These are phyloP conservation scores for Aspergillus biplanus DNA, from an alignment of 495 filamentous ascomycete species.

Conservation along the genomic window DNA sequence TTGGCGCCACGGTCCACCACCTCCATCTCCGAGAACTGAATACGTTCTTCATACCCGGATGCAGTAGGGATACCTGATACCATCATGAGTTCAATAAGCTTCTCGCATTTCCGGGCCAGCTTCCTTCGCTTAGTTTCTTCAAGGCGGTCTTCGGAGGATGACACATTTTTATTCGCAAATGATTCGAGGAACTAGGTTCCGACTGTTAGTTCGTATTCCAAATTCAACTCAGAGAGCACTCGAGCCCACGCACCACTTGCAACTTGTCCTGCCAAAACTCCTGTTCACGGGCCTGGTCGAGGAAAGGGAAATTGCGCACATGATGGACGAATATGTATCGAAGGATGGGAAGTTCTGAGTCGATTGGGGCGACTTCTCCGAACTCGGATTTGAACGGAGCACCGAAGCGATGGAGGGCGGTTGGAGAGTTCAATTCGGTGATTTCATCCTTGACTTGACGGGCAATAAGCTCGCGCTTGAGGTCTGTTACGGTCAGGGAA, in stretches of 20 bases:
- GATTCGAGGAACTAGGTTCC: conserved; percentile 82
- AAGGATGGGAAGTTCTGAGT: conserved; percentile 91
- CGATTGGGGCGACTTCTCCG: conserved; percentile 89
- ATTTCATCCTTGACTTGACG: conserved; percentile 90
- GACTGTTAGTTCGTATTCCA: conserved; percentile 5
- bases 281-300: conserved; percentile 94
- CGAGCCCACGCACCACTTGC: conserved; percentile 72
- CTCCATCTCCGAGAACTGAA: conserved; percentile 94
- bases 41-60: conserved; percentile 95
- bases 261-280: conserved; percentile 99
- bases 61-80: conserved; percentile 95
- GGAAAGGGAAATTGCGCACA: conserved; percentile 95
- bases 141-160: conserved; percentile 90
- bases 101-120: conserved; percentile 87
- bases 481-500: conserved; percentile 62
- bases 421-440: conserved; percentile 87
- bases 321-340: conserved; percentile 98
- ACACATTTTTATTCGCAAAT: conserved; percentile 97
- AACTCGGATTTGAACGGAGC: conserved; percentile 91
- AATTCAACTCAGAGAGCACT: conserved; percentile 3
- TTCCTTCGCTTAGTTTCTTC: conserved; percentile 96
- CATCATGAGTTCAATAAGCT: conserved; percentile 98
- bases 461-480: conserved; percentile 92
- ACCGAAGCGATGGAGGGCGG: conserved; percentile 91
- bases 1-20: conserved; percentile 92